phyloP scores from a whole-genome alignment of 768 basidiomycete genomes.

The Phaffia australis region DNA sequence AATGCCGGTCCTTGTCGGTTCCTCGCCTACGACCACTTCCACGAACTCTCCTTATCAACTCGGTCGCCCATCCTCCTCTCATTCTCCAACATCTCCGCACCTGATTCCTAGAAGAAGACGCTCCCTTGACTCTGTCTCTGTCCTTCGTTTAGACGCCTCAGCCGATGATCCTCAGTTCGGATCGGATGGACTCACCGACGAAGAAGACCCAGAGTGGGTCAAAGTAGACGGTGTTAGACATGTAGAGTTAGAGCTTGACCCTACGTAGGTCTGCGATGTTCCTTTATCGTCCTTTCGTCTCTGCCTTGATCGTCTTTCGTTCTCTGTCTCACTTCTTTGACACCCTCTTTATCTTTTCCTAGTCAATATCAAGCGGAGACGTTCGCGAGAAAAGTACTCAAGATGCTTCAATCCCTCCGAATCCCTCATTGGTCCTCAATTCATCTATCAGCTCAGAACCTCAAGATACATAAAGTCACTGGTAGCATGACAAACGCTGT shows the following conservation, averaged over 20 bases:
- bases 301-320: conserved; percentile 15
- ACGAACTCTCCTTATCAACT: conserved; percentile 6
- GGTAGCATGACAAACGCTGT: conserved; percentile 92
- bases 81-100: conserved; percentile 19
- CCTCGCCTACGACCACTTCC: conserved; percentile 9
- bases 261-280: conserved; percentile 28
- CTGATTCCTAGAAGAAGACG: conserved; percentile 1
- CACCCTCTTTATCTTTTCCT: background rate
- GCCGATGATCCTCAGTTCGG: conserved; percentile 3
- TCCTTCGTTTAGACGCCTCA: conserved; percentile 17
- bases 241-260: conserved; percentile 32
- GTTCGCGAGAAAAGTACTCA: conserved; percentile 7
- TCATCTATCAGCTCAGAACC: conserved; percentile 31
- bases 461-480: conserved; percentile 68
- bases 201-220: conserved; percentile 15
- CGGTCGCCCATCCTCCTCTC: conserved; percentile 14
- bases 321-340: background rate
- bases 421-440: conserved; percentile 37
- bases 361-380: conserved; percentile 8
- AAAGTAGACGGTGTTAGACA: conserved; percentile 32
- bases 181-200: conserved; percentile 1
- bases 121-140: conserved; percentile 19
- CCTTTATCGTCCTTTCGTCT: conserved; percentile 16
- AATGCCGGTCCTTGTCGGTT: conserved; percentile 13
- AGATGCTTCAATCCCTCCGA: conserved; percentile 16